phyloP scores from a whole-genome alignment of 495 filamentous ascomycete genomes.

The Neurospora sp. region DNA sequence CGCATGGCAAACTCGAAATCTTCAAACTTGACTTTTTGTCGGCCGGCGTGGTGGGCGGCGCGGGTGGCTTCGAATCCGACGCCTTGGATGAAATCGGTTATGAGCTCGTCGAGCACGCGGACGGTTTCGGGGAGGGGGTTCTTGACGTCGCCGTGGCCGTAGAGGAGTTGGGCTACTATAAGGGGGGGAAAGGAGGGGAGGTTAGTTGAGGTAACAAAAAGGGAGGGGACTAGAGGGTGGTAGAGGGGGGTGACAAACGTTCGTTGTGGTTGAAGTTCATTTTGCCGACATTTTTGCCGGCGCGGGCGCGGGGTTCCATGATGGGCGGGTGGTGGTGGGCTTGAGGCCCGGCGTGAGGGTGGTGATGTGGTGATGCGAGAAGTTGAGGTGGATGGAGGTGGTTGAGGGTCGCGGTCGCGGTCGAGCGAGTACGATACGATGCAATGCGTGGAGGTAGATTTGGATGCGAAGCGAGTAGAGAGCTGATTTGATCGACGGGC shows the following conservation, averaged over 20 bases:
- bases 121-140: conserved; percentile 72
- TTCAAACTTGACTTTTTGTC: conserved; percentile 95
- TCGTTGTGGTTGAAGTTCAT: conserved; percentile 74
- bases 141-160: conserved; percentile 70
- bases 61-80: conserved; percentile 81
- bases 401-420: not conserved
- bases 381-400: not conserved
- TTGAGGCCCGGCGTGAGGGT: not conserved
- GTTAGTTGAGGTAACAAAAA: no score
- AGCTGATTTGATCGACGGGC: no score
- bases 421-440: not conserved
- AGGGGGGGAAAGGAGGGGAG: not conserved
- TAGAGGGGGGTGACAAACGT: no score
- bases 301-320: conserved; percentile 67
- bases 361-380: not conserved
- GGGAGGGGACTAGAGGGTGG: no score
- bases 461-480: no score
- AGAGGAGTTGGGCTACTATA: conserved; percentile 71
- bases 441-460: not conserved
- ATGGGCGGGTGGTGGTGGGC: not conserved
- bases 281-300: conserved; percentile 76
- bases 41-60: conserved; percentile 67
- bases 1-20: conserved; percentile 92
- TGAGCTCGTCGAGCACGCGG: conserved; percentile 82
- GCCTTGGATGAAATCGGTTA: conserved; percentile 84